Percentiles rank a stretch among this genome's conserved stretches.
Conservation (phyloP, 129 eudicot genomes). For the Flaveria robusta region DNA sequence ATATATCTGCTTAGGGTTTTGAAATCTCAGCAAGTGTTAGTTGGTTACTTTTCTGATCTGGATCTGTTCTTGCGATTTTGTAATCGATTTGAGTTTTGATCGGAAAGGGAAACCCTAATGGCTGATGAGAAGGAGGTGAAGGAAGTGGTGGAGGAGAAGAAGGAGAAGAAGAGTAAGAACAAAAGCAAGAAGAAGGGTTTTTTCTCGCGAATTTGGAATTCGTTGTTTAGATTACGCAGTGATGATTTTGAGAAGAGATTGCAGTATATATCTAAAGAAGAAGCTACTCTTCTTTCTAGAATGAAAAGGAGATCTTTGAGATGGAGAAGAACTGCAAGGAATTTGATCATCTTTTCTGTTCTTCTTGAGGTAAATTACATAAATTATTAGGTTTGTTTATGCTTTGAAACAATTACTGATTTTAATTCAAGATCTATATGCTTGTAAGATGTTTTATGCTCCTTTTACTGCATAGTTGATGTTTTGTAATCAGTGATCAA, state of each 20-base stretch:
- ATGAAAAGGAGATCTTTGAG: slow-evolving; percentile 60
- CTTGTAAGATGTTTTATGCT: too few species aligned
- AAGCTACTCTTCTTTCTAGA: slow-evolving; percentile 67
- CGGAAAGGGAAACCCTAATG: slow-evolving; percentile 22
- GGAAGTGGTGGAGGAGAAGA: slow-evolving; percentile 39
- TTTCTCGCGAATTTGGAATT: slow-evolving; percentile 65
- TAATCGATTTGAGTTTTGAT: slow-evolving; percentile 8
- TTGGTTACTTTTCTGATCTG: slow-evolving; percentile 26
- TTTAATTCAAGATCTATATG: background rate
- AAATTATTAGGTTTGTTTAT: background rate
- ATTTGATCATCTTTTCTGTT: slow-evolving; percentile 68
- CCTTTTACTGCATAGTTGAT: background rate
- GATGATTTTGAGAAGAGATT: slow-evolving; percentile 88
- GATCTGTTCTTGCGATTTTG: slow-evolving; percentile 17
- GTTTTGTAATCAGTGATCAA: background rate
- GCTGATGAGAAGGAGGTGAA: slow-evolving; percentile 35
- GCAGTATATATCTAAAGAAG: slow-evolving; percentile 73
- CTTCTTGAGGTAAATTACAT: slow-evolving; percentile 61
- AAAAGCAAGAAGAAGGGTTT: slow-evolving; percentile 57
- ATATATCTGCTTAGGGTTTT: background rate
- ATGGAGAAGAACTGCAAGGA: slow-evolving; percentile 57
- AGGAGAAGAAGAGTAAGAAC: slow-evolving; percentile 28
- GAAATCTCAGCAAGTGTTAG: background rate
- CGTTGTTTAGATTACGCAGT: slow-evolving; percentile 52
- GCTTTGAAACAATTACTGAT: background rate